Percentiles rank a stretch among this genome's conserved stretches.
Conservation (phyloP, 1,284 basidiomycete species). For the Heterobasidion occidentale region DNA sequence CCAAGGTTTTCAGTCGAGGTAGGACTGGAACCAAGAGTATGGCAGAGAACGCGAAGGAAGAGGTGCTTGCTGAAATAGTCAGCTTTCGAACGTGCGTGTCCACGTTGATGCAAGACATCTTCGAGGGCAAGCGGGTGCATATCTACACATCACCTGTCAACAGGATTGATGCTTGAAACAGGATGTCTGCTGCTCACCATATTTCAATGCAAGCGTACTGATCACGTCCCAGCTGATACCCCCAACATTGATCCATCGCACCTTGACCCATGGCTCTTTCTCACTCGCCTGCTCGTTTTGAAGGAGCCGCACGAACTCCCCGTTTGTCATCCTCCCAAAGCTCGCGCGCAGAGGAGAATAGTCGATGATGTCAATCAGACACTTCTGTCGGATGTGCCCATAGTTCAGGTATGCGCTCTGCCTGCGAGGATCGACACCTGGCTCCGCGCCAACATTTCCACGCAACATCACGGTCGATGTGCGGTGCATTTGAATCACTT, state of each 20-base stretch:
- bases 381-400: conserved; percentile 46
- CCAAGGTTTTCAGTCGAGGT: conserved; percentile 3
- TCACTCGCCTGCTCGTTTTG: conserved; percentile 27
- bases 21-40: conserved; percentile 34
- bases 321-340: conserved; percentile 45
- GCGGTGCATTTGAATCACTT: conserved; percentile 49
- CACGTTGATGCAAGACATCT: conserved; percentile 51
- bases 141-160: conserved; percentile 25
- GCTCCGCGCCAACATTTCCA: conserved; percentile 46
- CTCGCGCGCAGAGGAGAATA: conserved; percentile 48
- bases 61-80: conserved; percentile 64
- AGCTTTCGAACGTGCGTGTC: conserved; percentile 54
- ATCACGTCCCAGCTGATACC: conserved; percentile 69
- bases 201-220: conserved; percentile 53
- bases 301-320: conserved; percentile 45
- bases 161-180: neutral
- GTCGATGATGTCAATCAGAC: conserved; percentile 53
- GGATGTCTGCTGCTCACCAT: conserved; percentile 30
- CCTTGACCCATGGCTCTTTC: conserved; percentile 48
- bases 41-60: conserved; percentile 58
- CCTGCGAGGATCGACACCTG: conserved; percentile 52
- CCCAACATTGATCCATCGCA: conserved; percentile 66
- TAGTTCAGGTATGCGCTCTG: conserved; percentile 41
- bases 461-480: conserved; percentile 33
- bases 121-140: conserved; percentile 65